A percentile compares a stretch with the other conserved stretches of the same genome.
These are phyloP conservation scores for Ustilaginoidea virens DNA, from an alignment of 2,329 filamentous ascomycete genomes.

Conservation along the genomic window DNA sequence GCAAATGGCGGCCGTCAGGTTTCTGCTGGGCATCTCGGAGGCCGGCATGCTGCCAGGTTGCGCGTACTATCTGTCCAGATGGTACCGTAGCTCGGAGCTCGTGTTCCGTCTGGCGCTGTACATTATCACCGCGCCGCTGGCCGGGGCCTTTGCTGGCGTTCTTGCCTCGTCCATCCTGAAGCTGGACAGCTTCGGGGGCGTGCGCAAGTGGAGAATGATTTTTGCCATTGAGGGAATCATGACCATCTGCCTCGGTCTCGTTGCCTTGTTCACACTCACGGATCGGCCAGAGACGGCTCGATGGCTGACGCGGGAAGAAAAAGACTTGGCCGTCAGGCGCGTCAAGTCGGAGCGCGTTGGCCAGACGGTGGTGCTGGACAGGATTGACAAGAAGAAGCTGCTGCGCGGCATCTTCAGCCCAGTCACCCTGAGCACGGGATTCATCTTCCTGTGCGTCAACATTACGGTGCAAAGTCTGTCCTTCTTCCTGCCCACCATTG, in stretches of 20 bases:
- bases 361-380: slow-evolving; percentile 47
- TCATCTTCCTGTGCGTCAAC: slow-evolving; percentile 50
- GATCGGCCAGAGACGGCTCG: slow-evolving; percentile 52
- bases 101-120: slow-evolving; percentile 53
- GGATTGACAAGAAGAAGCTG: slow-evolving; percentile 42
- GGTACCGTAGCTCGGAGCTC: slow-evolving; percentile 56
- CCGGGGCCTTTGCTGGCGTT: slow-evolving; percentile 56
- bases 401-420: slow-evolving; percentile 48
- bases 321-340: slow-evolving; percentile 48
- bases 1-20: slow-evolving; percentile 43
- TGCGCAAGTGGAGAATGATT: slow-evolving; percentile 51
- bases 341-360: slow-evolving; percentile 54
- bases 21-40: slow-evolving; percentile 54
- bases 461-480: slow-evolving; percentile 57
- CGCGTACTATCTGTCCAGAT: slow-evolving; percentile 56
- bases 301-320: slow-evolving; percentile 52
- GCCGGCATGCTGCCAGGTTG: slow-evolving; percentile 61
- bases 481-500: slow-evolving; percentile 56
- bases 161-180: slow-evolving; percentile 49
- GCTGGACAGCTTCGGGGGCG: slow-evolving; percentile 39
- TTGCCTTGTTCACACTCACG: slow-evolving; percentile 49
- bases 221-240: slow-evolving; percentile 57
- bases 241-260: slow-evolving; percentile 32
- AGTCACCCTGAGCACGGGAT: slow-evolving; percentile 36
- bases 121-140: slow-evolving; percentile 54